phyloP scores from a whole-genome alignment of 768 basidiomycete species.

The Tylopilus rubrobrunneus region DNA sequence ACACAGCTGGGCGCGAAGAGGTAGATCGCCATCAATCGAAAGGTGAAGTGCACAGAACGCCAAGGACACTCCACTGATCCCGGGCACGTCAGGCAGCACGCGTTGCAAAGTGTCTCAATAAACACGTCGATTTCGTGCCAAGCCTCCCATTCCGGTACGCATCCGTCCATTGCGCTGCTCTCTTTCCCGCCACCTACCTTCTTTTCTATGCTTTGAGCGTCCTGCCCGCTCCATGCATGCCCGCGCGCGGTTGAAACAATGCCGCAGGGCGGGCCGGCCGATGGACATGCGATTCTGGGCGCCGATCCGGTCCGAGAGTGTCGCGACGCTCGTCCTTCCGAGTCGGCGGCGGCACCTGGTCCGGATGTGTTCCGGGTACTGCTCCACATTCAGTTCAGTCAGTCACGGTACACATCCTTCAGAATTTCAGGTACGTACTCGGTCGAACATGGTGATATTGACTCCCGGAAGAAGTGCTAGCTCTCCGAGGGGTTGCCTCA shows the following conservation, averaged over 20 bases:
- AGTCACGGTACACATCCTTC: too few species aligned
- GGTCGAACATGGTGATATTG: too few species aligned
- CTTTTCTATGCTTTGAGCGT: constrained; percentile 11
- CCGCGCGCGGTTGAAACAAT: constrained; percentile 14
- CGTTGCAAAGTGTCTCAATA: not conserved
- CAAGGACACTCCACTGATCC: too few species aligned
- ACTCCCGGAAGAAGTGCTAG: too few species aligned
- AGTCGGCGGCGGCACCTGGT: constrained; percentile 4
- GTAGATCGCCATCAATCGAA: too few species aligned
- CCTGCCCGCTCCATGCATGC: constrained; percentile 19
- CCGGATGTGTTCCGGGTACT: constrained; percentile 24
- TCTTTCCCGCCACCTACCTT: constrained; percentile 18
- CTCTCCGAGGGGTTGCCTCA: too few species aligned
- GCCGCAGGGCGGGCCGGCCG: constrained; percentile 4
- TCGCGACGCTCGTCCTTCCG: constrained; percentile 22
- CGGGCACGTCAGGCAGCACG: too few species aligned
- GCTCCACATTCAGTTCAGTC: constrained; percentile 21
- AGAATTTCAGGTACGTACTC: too few species aligned
- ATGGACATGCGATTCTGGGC: constrained; percentile 16
- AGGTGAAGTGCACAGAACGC: too few species aligned
- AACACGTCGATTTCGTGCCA: not conserved
- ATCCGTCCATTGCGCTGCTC: constrained; percentile 11
- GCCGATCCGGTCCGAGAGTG: constrained; percentile 20
- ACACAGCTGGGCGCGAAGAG: too few species aligned
- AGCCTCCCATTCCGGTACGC: not conserved